phyloP scores from a whole-genome alignment of 306 rosid species.

The Oemleria cerasiformis region DNA sequence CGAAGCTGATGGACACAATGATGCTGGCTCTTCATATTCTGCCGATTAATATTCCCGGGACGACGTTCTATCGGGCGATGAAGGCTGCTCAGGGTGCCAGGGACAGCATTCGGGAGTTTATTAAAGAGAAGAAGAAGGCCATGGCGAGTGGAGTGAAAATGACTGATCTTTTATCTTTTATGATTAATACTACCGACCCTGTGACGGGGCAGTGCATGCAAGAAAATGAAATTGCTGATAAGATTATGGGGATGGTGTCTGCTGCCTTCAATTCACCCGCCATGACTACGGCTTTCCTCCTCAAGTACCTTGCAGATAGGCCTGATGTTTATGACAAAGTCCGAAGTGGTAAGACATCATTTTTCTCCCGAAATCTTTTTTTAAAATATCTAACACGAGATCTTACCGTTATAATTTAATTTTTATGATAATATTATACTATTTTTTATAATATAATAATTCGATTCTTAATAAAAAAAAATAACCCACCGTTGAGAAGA shows the following conservation, averaged over 20 bases:
- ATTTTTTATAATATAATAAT: too few relatives aligned
- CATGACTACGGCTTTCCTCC: constrained; percentile 18
- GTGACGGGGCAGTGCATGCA: not conserved
- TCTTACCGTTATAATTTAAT: too few relatives aligned
- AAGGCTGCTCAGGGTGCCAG: constrained; percentile 1
- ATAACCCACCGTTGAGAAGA: too few relatives aligned
- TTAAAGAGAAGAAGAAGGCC: constrained; percentile 9
- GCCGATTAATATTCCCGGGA: constrained; percentile 7
- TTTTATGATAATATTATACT: too few relatives aligned
- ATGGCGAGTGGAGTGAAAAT: not conserved
- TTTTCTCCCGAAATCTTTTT: too few relatives aligned
- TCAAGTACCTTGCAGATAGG: constrained; percentile 42
- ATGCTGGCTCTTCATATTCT: not conserved
- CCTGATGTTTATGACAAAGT: constrained; percentile 48
- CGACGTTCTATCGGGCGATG: not conserved
- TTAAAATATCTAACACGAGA: too few relatives aligned
- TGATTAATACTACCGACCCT: constrained; percentile 1
- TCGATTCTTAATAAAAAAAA: too few relatives aligned
- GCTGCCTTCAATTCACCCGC: constrained; percentile 6
- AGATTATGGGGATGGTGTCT: constrained; percentile 3
- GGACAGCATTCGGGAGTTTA: not conserved
- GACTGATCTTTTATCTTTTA: not conserved
- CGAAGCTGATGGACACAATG: not conserved
- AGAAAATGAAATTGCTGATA: constrained; percentile 17
- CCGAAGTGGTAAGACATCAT: constrained; percentile 22